Conservation (phyloP, 257 asterid genomes). For the Vinca minor region DNA sequence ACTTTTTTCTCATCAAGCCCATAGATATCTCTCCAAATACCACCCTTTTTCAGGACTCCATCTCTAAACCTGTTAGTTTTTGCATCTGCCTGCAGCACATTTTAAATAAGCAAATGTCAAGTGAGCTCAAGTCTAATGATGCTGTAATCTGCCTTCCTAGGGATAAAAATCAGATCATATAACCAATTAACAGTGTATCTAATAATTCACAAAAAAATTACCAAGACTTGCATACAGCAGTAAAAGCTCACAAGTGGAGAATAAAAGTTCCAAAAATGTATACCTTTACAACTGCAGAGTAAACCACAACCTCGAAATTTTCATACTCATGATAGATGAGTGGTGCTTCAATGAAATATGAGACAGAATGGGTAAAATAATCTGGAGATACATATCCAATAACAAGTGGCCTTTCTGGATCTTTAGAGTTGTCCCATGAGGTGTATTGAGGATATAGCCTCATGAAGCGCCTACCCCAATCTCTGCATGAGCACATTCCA, state of each 20-base stretch:
- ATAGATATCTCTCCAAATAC: constrained; percentile 84
- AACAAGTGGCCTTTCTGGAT: constrained; percentile 74
- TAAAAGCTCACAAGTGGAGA: background rate
- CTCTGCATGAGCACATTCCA: constrained; percentile 51
- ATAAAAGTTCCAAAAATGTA: background rate
- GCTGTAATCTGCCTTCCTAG: background rate
- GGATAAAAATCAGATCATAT: background rate
- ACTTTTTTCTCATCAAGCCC: constrained; percentile 94
- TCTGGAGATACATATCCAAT: constrained; percentile 99
- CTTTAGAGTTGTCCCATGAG: constrained; percentile 89
- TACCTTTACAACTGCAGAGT: constrained; percentile 99
- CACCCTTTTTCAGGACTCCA: constrained; percentile 78
- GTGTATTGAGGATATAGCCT: constrained; percentile 68
- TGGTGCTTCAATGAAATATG: constrained; percentile 94
- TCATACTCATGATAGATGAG: constrained; percentile 63
- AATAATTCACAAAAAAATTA: too few species aligned
- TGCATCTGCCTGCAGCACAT: constrained; percentile 95
- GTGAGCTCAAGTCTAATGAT: background rate
- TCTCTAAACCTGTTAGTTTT: constrained; percentile 85
- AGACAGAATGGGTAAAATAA: constrained; percentile 96
- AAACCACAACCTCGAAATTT: constrained; percentile 83
- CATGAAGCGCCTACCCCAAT: constrained; percentile 97
- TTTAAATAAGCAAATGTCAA: constrained; percentile 1
- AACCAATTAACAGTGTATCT: background rate
- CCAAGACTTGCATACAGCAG: too few species aligned